phyloP scores from a whole-genome alignment of 2,329 filamentous ascomycete genomes.

The Aspergillus viridinutans region DNA sequence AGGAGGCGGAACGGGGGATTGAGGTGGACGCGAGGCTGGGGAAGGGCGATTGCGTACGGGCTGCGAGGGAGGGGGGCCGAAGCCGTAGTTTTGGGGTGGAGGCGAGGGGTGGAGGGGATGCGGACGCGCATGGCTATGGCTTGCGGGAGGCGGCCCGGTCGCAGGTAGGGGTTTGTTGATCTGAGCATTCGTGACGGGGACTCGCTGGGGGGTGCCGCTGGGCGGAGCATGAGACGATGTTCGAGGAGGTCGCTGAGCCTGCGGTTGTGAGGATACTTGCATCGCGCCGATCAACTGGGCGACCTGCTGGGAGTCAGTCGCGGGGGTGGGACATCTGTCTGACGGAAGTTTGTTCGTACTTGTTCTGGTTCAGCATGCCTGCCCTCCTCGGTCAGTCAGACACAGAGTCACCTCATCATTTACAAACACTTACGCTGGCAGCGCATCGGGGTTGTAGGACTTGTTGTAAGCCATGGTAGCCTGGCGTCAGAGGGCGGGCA shows the following conservation, averaged over 20 bases:
- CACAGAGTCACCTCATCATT: constrained; percentile 8
- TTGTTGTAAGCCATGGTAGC: constrained; percentile 84
- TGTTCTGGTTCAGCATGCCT: constrained; percentile 74
- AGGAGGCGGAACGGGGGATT: constrained; percentile 56
- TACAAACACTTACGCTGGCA: constrained; percentile 70
- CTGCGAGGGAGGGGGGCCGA: constrained; percentile 47
- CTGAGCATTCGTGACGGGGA: constrained; percentile 21
- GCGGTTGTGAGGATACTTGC: constrained; percentile 25
- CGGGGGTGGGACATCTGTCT: neutral
- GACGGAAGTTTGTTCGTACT: constrained; percentile 39
- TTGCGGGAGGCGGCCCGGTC: constrained; percentile 7
- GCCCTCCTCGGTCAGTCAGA: constrained; percentile 12
- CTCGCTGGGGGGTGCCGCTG: constrained; percentile 23
- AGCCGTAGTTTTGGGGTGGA: constrained; percentile 46
- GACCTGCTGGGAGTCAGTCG: constrained; percentile 28
- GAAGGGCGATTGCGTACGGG: constrained; percentile 52
- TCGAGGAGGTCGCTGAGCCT: constrained; percentile 24
- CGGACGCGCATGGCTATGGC: constrained; percentile 23
- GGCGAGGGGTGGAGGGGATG: constrained; percentile 41
- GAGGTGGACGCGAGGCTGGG: constrained; percentile 59
- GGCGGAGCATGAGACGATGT: constrained; percentile 19
- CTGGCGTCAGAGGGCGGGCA: constrained; percentile 20
- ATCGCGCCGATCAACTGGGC: constrained; percentile 43
- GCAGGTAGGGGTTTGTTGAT: constrained; percentile 9
- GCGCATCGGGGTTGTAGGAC: constrained; percentile 87